phyloP scores from a whole-genome alignment of 2,329 filamentous ascomycete species.

The Ceratocystis variospora region DNA sequence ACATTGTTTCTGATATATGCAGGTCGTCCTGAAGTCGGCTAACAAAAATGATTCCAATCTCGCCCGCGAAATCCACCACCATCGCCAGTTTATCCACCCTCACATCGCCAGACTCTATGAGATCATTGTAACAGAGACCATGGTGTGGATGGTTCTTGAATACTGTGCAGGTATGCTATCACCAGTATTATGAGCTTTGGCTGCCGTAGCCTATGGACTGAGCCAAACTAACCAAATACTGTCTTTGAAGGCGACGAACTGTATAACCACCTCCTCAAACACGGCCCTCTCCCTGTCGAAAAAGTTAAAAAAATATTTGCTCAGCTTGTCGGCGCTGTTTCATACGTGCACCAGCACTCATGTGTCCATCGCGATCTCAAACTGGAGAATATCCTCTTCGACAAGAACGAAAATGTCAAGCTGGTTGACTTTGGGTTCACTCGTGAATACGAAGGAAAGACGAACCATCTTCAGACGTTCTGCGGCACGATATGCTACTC shows the following conservation, averaged over 20 bases:
- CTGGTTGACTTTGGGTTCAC: conserved; percentile 97
- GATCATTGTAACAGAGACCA: conserved; percentile 85
- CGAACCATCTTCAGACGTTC: conserved; percentile 91
- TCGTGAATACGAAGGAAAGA: conserved; percentile 87
- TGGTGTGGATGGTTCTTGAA: conserved; percentile 95
- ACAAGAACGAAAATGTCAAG: conserved; percentile 96
- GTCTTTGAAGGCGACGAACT: conserved; percentile 65
- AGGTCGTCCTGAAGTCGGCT: conserved; percentile 90
- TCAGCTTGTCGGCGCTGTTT: conserved; percentile 85
- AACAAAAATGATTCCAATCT: conserved; percentile 93
- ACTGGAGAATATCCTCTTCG: conserved; percentile 62
- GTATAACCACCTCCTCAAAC: conserved; percentile 83
- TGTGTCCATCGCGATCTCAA: conserved; percentile 96
- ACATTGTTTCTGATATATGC: background rate
- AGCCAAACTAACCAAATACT: background rate
- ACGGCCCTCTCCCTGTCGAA: conserved; percentile 68
- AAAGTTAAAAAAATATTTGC: conserved; percentile 95
- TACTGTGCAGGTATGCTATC: conserved; percentile 67
- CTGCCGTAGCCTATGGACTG: background rate
- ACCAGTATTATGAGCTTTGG: conserved; percentile 2
- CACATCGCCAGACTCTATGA: conserved; percentile 96
- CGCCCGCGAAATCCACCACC: conserved; percentile 93
- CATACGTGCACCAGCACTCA: conserved; percentile 86
- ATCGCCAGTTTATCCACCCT: conserved; percentile 92
- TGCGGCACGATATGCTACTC: conserved; percentile 97